Evolutionary conservation across 2,329 filamentous ascomycete species (phyloP).

Genomic region (Diaporthe longicolla): DNA sequence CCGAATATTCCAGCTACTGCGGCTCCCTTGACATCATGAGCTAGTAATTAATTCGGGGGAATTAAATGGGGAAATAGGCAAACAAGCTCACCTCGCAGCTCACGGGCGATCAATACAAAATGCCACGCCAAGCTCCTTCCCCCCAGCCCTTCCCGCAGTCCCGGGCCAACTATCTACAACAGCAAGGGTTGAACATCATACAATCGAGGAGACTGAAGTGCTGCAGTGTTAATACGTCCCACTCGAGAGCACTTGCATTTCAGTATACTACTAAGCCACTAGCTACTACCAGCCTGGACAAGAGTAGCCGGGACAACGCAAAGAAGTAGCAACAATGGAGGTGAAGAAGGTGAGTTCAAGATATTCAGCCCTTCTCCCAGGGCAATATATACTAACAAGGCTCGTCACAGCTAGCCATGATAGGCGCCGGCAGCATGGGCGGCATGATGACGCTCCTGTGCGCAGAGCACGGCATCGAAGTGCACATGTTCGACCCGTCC

Average conservation of each 20-base stretch:
- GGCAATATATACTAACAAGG: not conserved
- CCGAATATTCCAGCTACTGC: not conserved
- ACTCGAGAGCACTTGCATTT: slow-evolving; percentile 32
- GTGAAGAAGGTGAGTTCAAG: slow-evolving; percentile 32
- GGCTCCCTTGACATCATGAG: slow-evolving; percentile 20
- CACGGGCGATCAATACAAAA: not conserved
- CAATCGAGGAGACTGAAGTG: slow-evolving; percentile 31
- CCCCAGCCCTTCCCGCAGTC: not conserved
- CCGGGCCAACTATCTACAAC: not conserved
- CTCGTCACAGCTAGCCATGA: slow-evolving; percentile 63
- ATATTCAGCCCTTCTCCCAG: not conserved
- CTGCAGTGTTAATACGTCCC: slow-evolving; percentile 35
- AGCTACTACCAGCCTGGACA: not conserved
- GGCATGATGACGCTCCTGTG: slow-evolving; percentile 71
- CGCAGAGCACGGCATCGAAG: slow-evolving; percentile 67
- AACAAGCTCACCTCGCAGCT: not conserved
- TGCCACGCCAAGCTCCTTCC: not conserved
- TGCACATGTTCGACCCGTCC: slow-evolving; percentile 69
- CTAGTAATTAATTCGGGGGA: slow-evolving; percentile 5
- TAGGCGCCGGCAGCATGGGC: slow-evolving; percentile 73
- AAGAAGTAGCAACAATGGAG: slow-evolving; percentile 20
- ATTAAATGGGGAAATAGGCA: slow-evolving; percentile 11
- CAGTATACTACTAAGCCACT: slow-evolving; percentile 32
- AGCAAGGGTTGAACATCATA: slow-evolving; percentile 4
- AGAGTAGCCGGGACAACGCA: not conserved